Percentiles rank a stretch among this genome's conserved stretches.
phyloP scores from a whole-genome alignment of 371 early-diverging fungal genomes.

The Zychaea mexicana region DNA sequence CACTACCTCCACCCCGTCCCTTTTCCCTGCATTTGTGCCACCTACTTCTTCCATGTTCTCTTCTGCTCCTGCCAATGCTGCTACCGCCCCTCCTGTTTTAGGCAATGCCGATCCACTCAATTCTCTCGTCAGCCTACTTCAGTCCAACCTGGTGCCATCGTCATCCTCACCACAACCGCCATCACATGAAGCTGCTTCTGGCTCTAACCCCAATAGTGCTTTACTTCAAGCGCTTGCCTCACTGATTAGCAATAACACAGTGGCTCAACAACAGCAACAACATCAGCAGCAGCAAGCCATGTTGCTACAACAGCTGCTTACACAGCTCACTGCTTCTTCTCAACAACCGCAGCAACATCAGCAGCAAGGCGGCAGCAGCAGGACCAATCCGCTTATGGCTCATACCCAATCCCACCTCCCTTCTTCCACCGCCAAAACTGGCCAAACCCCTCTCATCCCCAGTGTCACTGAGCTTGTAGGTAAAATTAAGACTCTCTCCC shows the following conservation, averaged over 20 bases:
- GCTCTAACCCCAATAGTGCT: background rate
- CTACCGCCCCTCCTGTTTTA: background rate
- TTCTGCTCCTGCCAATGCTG: background rate
- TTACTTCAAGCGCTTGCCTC: background rate
- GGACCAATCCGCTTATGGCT: background rate
- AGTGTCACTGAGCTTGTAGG: background rate
- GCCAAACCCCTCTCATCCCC: background rate
- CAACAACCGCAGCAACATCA: background rate
- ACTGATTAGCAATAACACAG: background rate
- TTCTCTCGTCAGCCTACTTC: constrained; percentile 69
- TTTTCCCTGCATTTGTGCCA: background rate
- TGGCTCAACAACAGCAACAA: background rate
- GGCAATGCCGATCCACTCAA: background rate
- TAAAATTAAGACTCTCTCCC: background rate
- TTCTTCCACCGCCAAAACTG: background rate
- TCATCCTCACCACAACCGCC: background rate
- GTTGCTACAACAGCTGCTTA: background rate
- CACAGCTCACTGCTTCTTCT: background rate
- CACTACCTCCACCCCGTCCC: background rate
- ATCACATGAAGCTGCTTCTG: background rate
- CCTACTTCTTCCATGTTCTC: background rate
- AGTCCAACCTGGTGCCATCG: background rate
- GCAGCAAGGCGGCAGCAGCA: background rate
- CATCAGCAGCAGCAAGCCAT: background rate
- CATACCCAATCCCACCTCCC: background rate